Evolutionary conservation across 2,329 filamentous ascomycete species (phyloP).

Genomic region (Fusarium agapanthi): DNA sequence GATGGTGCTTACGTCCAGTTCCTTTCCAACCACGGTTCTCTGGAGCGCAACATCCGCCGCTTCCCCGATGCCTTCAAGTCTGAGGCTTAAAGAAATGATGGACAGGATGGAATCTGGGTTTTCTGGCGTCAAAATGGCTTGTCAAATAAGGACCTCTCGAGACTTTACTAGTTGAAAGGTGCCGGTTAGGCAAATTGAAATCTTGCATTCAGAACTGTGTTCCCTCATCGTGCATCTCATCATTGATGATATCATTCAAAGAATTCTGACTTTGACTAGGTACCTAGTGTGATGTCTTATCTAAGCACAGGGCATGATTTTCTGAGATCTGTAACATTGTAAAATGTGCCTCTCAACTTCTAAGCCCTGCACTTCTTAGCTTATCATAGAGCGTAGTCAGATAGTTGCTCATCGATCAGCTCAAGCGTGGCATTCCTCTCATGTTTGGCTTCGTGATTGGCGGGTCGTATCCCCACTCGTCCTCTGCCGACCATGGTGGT

Average conservation of each 20-base stretch:
- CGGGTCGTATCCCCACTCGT: conserved; percentile 3
- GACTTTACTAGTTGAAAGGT: conserved; percentile 45
- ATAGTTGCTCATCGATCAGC: not conserved
- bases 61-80: conserved; percentile 90
- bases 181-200: conserved; percentile 48
- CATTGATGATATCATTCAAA: conserved; percentile 6
- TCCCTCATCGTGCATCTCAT: conserved; percentile 2
- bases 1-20: conserved; percentile 99
- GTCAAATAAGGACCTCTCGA: conserved; percentile 50
- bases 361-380: not conserved
- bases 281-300: not conserved
- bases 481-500: not conserved
- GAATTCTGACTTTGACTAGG: not conserved
- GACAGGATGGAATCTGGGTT: conserved; percentile 51
- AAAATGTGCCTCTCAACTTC: not conserved
- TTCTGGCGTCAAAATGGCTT: conserved; percentile 57
- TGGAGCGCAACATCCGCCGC: conserved; percentile 87
- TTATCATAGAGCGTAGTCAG: not conserved
- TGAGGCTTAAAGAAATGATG: conserved; percentile 61
- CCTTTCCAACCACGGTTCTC: conserved; percentile 89
- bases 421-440: not conserved
- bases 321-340: not conserved
- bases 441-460: conserved; percentile 4
- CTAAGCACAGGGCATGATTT: not conserved
- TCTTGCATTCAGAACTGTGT: conserved; percentile 40